A percentile compares a stretch with the other conserved stretches of the same genome.
These are phyloP conservation scores for Ophiostoma populinum DNA, from an alignment of 2,329 filamentous ascomycete species.

Conservation along the genomic window DNA sequence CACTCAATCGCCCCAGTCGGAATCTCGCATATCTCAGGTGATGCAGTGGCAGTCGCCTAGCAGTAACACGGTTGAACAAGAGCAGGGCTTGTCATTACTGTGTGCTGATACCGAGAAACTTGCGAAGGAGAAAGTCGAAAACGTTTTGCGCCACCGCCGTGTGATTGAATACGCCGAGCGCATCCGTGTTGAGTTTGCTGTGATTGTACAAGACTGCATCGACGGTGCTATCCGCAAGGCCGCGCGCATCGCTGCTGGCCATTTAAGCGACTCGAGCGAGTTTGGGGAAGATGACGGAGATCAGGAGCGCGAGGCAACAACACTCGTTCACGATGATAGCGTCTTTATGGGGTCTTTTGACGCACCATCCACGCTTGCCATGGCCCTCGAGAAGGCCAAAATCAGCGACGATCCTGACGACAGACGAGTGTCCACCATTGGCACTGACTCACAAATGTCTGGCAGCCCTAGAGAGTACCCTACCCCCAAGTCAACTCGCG, in stretches of 20 bases:
- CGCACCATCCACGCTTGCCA: slow-evolving; percentile 34
- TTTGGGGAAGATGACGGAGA: slow-evolving; percentile 38
- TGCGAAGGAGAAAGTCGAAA: slow-evolving; percentile 78
- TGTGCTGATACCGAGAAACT: slow-evolving; percentile 78
- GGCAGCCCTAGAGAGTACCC: slow-evolving; percentile 82
- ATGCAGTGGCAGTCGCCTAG: slow-evolving; percentile 93
- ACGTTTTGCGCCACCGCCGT: slow-evolving; percentile 74
- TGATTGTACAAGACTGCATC: slow-evolving; percentile 89
- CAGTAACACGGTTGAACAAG: slow-evolving; percentile 78
- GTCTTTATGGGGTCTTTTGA: slow-evolving; percentile 43
- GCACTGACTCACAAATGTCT: slow-evolving; percentile 60
- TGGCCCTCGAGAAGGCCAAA: slow-evolving; percentile 31
- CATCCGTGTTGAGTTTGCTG: slow-evolving; percentile 82
- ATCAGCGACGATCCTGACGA: slow-evolving; percentile 23
- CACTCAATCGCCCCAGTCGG: slow-evolving; percentile 89
- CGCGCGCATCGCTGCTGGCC: slow-evolving; percentile 68
- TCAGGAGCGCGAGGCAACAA: slow-evolving; percentile 16
- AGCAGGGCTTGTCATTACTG: slow-evolving; percentile 74
- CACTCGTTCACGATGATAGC: slow-evolving; percentile 31
- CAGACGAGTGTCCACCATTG: slow-evolving; percentile 34
- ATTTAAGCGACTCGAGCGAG: slow-evolving; percentile 61
- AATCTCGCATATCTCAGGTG: slow-evolving; percentile 86
- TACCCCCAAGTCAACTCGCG: slow-evolving; percentile 71
- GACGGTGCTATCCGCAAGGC: slow-evolving; percentile 82
- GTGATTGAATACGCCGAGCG: slow-evolving; percentile 94